Percentiles rank a stretch among this genome's conserved stretches.
phyloP scores from a whole-genome alignment of 1,284 basidiomycete species.

The Cryptococcus depauperatus region DNA sequence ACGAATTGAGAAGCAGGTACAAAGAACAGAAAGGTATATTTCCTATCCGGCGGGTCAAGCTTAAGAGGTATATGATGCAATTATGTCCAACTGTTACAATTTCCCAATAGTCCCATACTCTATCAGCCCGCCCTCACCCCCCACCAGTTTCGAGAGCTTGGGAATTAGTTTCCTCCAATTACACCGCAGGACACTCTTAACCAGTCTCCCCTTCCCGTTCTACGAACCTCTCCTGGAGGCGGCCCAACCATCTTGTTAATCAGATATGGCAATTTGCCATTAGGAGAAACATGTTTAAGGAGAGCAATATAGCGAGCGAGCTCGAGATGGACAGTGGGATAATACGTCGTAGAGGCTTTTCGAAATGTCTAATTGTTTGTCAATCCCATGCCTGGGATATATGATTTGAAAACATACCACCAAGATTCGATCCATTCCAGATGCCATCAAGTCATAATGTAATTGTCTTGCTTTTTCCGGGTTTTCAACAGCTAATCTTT shows the following conservation, averaged over 20 bases:
- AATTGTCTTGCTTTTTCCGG: slow-evolving; percentile 61
- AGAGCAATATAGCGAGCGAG: slow-evolving; percentile 71
- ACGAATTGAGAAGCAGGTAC: no score
- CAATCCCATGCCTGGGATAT: neutral
- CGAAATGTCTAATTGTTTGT: slow-evolving; percentile 61
- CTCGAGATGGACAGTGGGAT: slow-evolving; percentile 85
- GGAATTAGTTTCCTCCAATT: no score
- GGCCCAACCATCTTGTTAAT: slow-evolving; percentile 40
- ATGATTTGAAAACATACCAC: slow-evolving; percentile 33
- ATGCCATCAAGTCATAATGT: slow-evolving; percentile 75
- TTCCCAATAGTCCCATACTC: no score
- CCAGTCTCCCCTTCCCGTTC: neutral
- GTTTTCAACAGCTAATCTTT: slow-evolving; percentile 56
- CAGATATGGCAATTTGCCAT: slow-evolving; percentile 35
- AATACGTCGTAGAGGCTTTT: slow-evolving; percentile 85
- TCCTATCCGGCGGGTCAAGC: no score
- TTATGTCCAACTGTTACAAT: no score
- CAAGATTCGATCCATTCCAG: slow-evolving; percentile 62
- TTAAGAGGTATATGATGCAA: no score
- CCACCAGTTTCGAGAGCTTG: no score
- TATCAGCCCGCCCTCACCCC: no score
- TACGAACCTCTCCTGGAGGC: slow-evolving; percentile 29
- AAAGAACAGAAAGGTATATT: no score
- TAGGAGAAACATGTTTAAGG: slow-evolving; percentile 41
- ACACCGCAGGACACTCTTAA: no score